Evolutionary conservation across 2,329 filamentous ascomycete genomes (phyloP), one percentile per base, ranked within the genome.

Genomic region (Akanthomyces muscarius): DNA sequence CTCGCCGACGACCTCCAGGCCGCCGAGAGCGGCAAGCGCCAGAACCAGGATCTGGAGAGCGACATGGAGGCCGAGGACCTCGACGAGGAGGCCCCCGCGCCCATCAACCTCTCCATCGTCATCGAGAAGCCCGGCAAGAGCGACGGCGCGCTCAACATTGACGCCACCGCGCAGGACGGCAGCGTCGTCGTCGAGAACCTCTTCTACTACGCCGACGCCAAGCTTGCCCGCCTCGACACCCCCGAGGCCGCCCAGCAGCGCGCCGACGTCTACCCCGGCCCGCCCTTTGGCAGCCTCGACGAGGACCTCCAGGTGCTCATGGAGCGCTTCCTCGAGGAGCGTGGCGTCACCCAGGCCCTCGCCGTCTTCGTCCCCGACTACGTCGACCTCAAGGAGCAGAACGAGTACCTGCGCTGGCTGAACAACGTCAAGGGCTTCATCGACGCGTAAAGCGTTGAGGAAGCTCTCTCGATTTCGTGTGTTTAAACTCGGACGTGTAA

Each of bases 341-440:
- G 95, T 70, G 95, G 94, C 67, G 86, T 99, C 78, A 92, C 94
- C 72, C 88, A 89, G 70, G 86, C 89, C 64, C 85, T 99, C 70
- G 94, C 93, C 61, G 80, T 93, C 69, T 97, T 98, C 77, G 89
- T 96, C 51, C 92, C 93, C 44, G 93, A 98, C 76, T 99, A 97
- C 80, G 93, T 98, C 73, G 92, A 98, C 75, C 86, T 90, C 79
- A 99, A 99, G 88, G 95, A 99, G 86, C 94, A 98, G 86, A 90
- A 88, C 80, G 95, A 99, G 84, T 99, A 99, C 78, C 81, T 96
- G 66, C 81, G 84, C 68, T 99, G 96, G 95, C 81, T 99, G 76
- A 85, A 87, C 76, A 90, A 90, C 74, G 85, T 97, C 77, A 95
- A 94, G 86, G 81, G 79, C 66, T 97, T 98, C 73, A 82, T 97